These are phyloP conservation scores for Quercus dentata DNA, from an alignment of 306 rosid genomes.

Conservation along the genomic window DNA sequence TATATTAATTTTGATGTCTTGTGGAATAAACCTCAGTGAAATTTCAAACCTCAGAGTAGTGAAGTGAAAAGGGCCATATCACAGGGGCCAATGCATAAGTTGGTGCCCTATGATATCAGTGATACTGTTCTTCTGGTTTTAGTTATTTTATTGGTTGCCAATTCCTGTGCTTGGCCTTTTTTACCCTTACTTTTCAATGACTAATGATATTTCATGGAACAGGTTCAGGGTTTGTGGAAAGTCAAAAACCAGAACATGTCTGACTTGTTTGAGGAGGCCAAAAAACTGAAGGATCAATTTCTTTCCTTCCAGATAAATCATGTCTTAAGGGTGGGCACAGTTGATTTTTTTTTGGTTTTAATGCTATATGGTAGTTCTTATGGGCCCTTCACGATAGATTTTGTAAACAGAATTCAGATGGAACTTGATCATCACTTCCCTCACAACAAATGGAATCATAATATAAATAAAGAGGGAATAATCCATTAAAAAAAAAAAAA, in stretches of 20 bases:
- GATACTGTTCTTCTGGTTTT: not conserved
- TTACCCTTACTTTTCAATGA: slow-evolving; percentile 13
- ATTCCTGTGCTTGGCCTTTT: slow-evolving; percentile 3
- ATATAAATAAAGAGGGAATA: not conserved
- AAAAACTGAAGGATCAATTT: slow-evolving; percentile 65
- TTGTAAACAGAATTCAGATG: not conserved
- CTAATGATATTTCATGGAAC: slow-evolving; percentile 30
- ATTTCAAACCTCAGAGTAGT: not conserved
- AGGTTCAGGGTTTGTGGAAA: slow-evolving; percentile 91
- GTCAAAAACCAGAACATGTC: slow-evolving; percentile 61
- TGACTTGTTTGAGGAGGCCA: slow-evolving; percentile 58
- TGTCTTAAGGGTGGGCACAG: slow-evolving; percentile 75
- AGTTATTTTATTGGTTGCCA: not conserved
- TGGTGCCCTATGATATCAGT: not conserved
- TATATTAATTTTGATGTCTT: not conserved
- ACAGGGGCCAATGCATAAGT: not conserved
- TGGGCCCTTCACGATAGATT: not conserved
- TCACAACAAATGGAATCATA: not conserved
- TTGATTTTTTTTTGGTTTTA: slow-evolving; percentile 4
- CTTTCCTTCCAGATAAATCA: slow-evolving; percentile 70
- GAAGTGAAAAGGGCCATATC: not conserved
- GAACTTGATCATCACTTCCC: not conserved
- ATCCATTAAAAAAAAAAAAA: not conserved
- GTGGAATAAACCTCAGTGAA: not conserved
- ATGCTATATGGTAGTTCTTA: not conserved